Conservation (phyloP, 2,329 filamentous ascomycete genomes). For the Aspergillus pseudoviridinutans region DNA sequence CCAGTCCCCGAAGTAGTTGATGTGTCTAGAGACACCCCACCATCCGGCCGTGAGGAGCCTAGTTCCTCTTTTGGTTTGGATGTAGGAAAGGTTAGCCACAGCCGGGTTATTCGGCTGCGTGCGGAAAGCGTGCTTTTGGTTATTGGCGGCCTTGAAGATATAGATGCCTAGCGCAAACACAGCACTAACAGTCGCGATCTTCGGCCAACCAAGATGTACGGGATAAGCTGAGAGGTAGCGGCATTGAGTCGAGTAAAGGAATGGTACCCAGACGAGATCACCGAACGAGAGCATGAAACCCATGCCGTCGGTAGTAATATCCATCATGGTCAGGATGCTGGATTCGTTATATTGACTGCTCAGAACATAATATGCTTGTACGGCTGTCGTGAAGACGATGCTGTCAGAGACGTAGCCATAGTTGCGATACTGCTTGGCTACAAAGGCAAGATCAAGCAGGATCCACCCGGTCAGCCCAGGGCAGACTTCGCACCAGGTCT, state of each 20-base stretch:
- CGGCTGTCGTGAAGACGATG: slow-evolving; percentile 69
- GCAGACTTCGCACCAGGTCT: slow-evolving; percentile 78
- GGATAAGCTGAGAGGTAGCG: slow-evolving; percentile 79
- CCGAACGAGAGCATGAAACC: slow-evolving; percentile 91
- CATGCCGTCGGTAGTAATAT: slow-evolving; percentile 85
- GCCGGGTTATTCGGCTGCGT: slow-evolving; percentile 75
- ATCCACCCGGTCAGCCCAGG: slow-evolving; percentile 85
- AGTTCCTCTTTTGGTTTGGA: slow-evolving; percentile 75
- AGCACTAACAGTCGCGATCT: slow-evolving; percentile 59
- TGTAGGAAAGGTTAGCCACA: slow-evolving; percentile 75
- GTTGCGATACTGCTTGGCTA: slow-evolving; percentile 78
- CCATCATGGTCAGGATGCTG: slow-evolving; percentile 83
- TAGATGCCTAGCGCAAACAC: slow-evolving; percentile 69
- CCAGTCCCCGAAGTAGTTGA: slow-evolving; percentile 94
- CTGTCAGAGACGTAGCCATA: slow-evolving; percentile 78
- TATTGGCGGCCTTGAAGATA: slow-evolving; percentile 85
- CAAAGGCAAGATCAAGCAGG: slow-evolving; percentile 73
- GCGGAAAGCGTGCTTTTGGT: slow-evolving; percentile 86
- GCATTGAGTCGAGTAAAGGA: slow-evolving; percentile 76
- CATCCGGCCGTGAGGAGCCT: slow-evolving; percentile 77
- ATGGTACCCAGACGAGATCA: slow-evolving; percentile 85
- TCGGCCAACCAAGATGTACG: slow-evolving; percentile 64
- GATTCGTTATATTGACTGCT: slow-evolving; percentile 81
- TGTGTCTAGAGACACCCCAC: slow-evolving; percentile 86
- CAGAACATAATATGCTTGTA: slow-evolving; percentile 75